Evolutionary conservation across 306 rosid genomes (phyloP), one percentile per base, ranked within the genome.

Genomic region (Cucurbita moschata): DNA sequence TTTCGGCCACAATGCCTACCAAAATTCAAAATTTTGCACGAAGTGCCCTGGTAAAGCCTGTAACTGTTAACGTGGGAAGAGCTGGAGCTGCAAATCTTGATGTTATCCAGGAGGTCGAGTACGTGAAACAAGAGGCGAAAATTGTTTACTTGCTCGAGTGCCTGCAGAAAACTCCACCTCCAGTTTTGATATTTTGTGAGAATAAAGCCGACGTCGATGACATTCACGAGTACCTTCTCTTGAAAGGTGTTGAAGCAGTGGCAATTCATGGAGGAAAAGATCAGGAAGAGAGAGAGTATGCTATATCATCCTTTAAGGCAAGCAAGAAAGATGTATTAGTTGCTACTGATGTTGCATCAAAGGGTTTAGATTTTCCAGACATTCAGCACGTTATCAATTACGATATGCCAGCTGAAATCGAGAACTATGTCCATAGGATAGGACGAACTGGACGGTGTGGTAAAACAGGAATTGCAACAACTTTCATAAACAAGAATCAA

Each of bases 391-490:
- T 94, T 63, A 75, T 94, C 62, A 94, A 94, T 78, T 90, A 94
- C 55, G 96, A 94, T 79, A 94, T 94, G 99, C 97, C 99, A 1
- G 92, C 90, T 19, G 97, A 94, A 79, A 94, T 94, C 7, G 97
- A 94, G 76, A 94, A 94, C 86, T 94, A 90, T 37, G 98, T 94
- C 75, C 97, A 94, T 83, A 84, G 98, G 84, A 94, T 94, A 69
- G 98, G 98, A 76, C 83, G 96, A 13, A 94, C 98, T 0, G 97
- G 98, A 75, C 84, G 97, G 72, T 90, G 98, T 74, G 97, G 97
- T 71, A 90, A 87, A 84, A 90, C 97, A 5, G 98, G 98, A 62
- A 94, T 94, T 71, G 95, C 97, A 1, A 94, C 97, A 21, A 90
- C 96, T 11, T 94, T 94, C 61, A 89, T 94, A 56, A 94, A 94